These are phyloP conservation scores for Oleoguttula mirabilis DNA, from an alignment of 495 filamentous ascomycete genomes.

Conservation along the genomic window DNA sequence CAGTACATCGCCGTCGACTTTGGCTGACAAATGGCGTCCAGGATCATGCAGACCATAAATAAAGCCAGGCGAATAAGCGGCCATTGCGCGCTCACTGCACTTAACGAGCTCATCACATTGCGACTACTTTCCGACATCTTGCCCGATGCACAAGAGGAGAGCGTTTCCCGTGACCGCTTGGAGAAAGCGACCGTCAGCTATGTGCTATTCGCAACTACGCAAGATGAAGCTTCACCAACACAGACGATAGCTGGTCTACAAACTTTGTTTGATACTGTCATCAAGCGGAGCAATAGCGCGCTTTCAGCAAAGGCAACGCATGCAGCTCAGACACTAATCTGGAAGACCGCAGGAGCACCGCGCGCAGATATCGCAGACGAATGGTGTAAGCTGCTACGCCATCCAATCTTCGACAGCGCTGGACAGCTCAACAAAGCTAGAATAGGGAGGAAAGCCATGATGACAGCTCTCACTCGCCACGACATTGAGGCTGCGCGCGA, in stretches of 20 bases:
- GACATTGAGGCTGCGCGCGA: conserved; percentile 41
- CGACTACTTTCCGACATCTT: conserved; percentile 5
- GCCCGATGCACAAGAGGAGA: conserved; percentile 27
- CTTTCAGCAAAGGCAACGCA: conserved; percentile 48
- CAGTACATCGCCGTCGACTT: too few relatives aligned
- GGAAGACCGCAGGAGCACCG: conserved; percentile 56
- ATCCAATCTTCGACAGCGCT: conserved; percentile 50
- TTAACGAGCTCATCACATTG: conserved; percentile 43
- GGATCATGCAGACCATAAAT: conserved; percentile 55
- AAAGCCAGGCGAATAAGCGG: conserved; percentile 41
- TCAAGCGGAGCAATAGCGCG: conserved; percentile 23
- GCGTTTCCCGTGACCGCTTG: conserved; percentile 42
- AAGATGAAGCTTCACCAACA: conserved; percentile 1
- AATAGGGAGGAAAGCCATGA: conserved; percentile 58
- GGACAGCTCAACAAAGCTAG: conserved; percentile 52
- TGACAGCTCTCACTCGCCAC: conserved; percentile 48
- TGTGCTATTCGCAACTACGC: conserved; percentile 47
- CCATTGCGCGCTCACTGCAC: conserved; percentile 37
- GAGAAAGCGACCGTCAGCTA: conserved; percentile 48
- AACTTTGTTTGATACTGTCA: conserved; percentile 32
- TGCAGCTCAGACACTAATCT: conserved; percentile 64
- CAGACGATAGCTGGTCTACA: conserved; percentile 25
- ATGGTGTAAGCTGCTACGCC: conserved; percentile 65
- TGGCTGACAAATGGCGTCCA: too few relatives aligned
- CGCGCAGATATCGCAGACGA: conserved; percentile 43